phyloP scores from a whole-genome alignment of 2,329 filamentous ascomycete species.

The Phoma herbarum region DNA sequence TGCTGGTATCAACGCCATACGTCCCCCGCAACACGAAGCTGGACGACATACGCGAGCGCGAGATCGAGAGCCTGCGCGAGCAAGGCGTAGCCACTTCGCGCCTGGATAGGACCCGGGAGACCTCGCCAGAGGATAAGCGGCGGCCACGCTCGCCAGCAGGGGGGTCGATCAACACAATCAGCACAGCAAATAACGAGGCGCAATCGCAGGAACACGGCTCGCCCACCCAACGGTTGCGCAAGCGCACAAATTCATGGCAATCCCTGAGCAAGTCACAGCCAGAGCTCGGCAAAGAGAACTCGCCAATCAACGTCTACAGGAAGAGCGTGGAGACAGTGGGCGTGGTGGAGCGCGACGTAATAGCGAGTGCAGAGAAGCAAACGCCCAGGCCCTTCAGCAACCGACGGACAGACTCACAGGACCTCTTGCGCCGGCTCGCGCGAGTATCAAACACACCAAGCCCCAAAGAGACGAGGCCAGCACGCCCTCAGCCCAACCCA shows the following conservation, averaged over 20 bases:
- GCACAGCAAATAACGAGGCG: conserved; percentile 11
- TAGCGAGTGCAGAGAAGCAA: conserved; percentile 34
- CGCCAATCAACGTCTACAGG: conserved; percentile 47
- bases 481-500: conserved; percentile 37
- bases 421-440: conserved; percentile 57
- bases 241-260: conserved; percentile 43
- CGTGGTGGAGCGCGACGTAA: conserved; percentile 39
- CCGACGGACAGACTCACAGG: conserved; percentile 55
- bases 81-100: conserved; percentile 44
- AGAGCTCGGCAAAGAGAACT: conserved; percentile 38
- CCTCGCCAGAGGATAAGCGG: conserved; percentile 40
- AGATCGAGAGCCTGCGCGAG: conserved; percentile 52
- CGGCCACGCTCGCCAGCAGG: conserved; percentile 18
- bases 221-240: conserved; percentile 30
- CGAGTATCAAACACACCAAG: conserved; percentile 59
- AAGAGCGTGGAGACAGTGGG: conserved; percentile 46
- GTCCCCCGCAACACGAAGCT: conserved; percentile 53
- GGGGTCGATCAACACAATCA: not conserved
- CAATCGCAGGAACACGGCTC: conserved; percentile 13
- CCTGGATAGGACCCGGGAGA: conserved; percentile 42
- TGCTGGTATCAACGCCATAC: conserved; percentile 60
- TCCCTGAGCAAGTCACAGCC: conserved; percentile 41
- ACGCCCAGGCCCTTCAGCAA: conserved; percentile 40
- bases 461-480: conserved; percentile 42
- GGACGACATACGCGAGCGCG: conserved; percentile 55